Evolutionary conservation across 768 basidiomycete species (phyloP).

Genomic region (Tylopilus vinaceipallidus): DNA sequence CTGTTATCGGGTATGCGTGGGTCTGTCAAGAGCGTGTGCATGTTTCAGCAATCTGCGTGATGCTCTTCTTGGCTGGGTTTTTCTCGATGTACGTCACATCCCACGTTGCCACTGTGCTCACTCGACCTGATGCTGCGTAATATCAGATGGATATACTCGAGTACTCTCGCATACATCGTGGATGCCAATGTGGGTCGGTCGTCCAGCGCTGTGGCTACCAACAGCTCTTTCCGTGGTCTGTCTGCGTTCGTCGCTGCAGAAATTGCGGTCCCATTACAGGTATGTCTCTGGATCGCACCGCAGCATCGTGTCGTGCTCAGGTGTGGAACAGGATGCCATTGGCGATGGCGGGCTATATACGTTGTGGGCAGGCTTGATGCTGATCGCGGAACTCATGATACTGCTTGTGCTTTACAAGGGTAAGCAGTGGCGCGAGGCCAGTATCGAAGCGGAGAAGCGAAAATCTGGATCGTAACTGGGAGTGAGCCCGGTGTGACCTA

Average conservation of each 20-base stretch:
- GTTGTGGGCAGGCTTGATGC: slow-evolving; percentile 57
- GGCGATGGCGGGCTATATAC: slow-evolving; percentile 85
- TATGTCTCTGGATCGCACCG: neutral
- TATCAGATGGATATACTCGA: slow-evolving; percentile 61
- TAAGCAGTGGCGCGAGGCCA: slow-evolving; percentile 53
- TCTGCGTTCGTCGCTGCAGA: slow-evolving; percentile 70
- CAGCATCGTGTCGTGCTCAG: neutral
- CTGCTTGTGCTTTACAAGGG: slow-evolving; percentile 64
- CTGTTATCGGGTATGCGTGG: slow-evolving; percentile 76
- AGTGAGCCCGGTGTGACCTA: neutral
- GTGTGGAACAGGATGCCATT: slow-evolving; percentile 50
- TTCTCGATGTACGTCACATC: slow-evolving; percentile 59
- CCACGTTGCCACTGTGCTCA: neutral
- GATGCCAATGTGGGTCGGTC: slow-evolving; percentile 84
- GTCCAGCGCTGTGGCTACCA: slow-evolving; percentile 72
- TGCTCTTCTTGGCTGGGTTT: slow-evolving; percentile 75
- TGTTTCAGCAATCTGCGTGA: slow-evolving; percentile 66
- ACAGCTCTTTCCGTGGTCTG: slow-evolving; percentile 71
- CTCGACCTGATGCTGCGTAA: too few species aligned
- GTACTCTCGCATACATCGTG: slow-evolving; percentile 81
- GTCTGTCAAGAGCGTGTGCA: slow-evolving; percentile 61
- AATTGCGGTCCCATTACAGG: slow-evolving; percentile 72
- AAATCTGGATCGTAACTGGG: slow-evolving; percentile 1
- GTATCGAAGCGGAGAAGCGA: slow-evolving; percentile 42
- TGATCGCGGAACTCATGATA: slow-evolving; percentile 52